Evolutionary conservation across 306 rosid species (phyloP), one percentile per base, ranked within the genome.

Genomic region (Ormosia semicastrata): DNA sequence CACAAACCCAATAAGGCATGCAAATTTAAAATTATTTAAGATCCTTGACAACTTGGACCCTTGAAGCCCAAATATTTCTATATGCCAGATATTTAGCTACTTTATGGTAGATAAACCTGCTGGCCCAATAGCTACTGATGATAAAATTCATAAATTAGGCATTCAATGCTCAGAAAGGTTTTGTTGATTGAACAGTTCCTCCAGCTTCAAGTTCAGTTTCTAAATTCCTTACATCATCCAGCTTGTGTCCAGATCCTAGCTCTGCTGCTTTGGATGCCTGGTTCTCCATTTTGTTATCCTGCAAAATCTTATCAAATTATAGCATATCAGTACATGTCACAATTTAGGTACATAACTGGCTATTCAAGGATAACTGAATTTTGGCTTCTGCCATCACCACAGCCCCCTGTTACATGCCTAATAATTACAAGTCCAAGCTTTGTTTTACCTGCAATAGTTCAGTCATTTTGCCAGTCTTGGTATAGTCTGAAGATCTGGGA

Each of bases 361-460:
- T 58, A 66, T 17, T 18, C 43, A 63, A 10, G 71, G 32, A 71
- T 29, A 78, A 66, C 40, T 32, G 36, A 34, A 14, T 52, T 44
- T 53, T 34, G 15, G 50, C 62, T 63, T 29, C 65, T 71, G 36
- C 62, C 75, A 56, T 43, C 63, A 62, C 40, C 75, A 33, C 18
- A 30, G 5, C 2, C 29, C 32, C 73, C 32, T 52, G 8, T 76
- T 14, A 49, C 52, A 41, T 60, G 69, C 53, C 57, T 8, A 47
- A 68, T 37, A 47, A 43, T 41, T 11, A n/a, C 6, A 62, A 33
- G 66, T 52, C 18, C 59, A 80, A 65, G 66, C 64, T 49, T 83
- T 49, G 65, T 76, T 66, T 73, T 92, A 95, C 99, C 98, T 95
- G 97, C 81, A 91, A 86, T 32, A 89, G 86, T 84, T 90, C 91